These are phyloP conservation scores for Fusarium domesticum DNA, from an alignment of 2,329 filamentous ascomycete species.

Conservation along the genomic window DNA sequence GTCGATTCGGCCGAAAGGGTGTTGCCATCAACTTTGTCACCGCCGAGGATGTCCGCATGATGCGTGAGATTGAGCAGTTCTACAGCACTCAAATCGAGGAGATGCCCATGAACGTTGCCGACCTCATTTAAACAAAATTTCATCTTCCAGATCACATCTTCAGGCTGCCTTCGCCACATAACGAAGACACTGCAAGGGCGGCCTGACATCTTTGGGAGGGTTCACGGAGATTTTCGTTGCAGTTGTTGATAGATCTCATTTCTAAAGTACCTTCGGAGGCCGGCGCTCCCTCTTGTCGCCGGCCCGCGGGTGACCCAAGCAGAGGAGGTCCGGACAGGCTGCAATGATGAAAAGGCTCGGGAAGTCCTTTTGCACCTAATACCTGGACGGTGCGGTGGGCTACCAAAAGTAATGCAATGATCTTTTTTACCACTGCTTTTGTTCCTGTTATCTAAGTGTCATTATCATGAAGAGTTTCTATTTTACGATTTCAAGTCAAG, in stretches of 20 bases:
- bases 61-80: conserved; percentile 99
- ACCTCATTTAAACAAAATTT: conserved; percentile 60
- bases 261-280: conserved; percentile 35
- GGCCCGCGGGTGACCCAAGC: conserved; percentile 31
- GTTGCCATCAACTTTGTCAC: conserved; percentile 99
- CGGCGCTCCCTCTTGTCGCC: conserved; percentile 23
- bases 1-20: conserved; percentile 99
- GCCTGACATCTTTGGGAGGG: conserved; percentile 30
- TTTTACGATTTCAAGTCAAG: conserved; percentile 16
- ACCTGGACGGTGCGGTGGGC: conserved; percentile 35
- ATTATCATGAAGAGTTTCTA: conserved; percentile 37
- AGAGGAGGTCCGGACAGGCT: conserved; percentile 34
- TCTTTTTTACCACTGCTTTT: conserved; percentile 35
- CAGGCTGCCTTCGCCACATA: conserved; percentile 22
- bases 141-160: conserved; percentile 25
- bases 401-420: conserved; percentile 45
- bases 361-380: conserved; percentile 40
- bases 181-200: conserved; percentile 24
- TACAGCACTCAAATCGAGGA: conserved; percentile 99
- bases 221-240: conserved; percentile 35
- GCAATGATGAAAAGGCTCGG: conserved; percentile 37
- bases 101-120: conserved; percentile 95
- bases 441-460: conserved; percentile 38
- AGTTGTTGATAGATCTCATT: conserved; percentile 43
- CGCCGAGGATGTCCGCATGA: conserved; percentile 98